These are phyloP conservation scores for Teunomyces panamensis DNA, from an alignment of 805 yeast species.

Conservation along the genomic window DNA sequence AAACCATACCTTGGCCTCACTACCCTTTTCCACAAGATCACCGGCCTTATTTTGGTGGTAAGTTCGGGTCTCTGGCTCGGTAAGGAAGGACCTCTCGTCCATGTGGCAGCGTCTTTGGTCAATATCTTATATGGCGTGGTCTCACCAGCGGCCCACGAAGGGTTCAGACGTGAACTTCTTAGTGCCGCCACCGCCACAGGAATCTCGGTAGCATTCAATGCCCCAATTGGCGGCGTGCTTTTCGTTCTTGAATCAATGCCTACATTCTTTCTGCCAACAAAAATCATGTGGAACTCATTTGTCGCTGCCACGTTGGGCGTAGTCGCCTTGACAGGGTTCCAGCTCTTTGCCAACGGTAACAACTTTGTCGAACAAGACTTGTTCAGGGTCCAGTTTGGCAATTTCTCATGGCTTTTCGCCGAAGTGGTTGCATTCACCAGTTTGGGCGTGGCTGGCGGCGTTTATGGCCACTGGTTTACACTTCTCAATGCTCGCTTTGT, in stretches of 20 bases:
- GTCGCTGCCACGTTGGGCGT: slow-evolving; percentile 75
- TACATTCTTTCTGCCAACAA: slow-evolving; percentile 59
- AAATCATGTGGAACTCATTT: slow-evolving; percentile 79
- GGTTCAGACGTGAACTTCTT: slow-evolving; percentile 60
- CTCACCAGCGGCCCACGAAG: slow-evolving; percentile 43
- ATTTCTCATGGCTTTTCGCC: slow-evolving; percentile 67
- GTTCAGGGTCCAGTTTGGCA: slow-evolving; percentile 63
- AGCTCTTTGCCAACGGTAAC: slow-evolving; percentile 37
- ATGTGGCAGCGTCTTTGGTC: slow-evolving; percentile 62
- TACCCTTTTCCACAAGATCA: slow-evolving; percentile 53
- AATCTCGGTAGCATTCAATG: slow-evolving; percentile 77
- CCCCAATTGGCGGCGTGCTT: slow-evolving; percentile 86
- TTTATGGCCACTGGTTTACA: slow-evolving; percentile 56
- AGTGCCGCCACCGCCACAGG: slow-evolving; percentile 83
- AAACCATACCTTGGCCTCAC: slow-evolving; percentile 48
- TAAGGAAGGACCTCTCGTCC: slow-evolving; percentile 84
- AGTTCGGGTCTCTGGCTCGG: slow-evolving; percentile 83
- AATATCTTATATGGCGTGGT: slow-evolving; percentile 35
- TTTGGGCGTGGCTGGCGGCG: slow-evolving; percentile 69
- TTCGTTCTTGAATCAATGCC: slow-evolving; percentile 71
- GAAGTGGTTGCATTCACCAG: slow-evolving; percentile 72
- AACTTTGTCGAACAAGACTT: slow-evolving; percentile 45
- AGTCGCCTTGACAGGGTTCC: slow-evolving; percentile 48
- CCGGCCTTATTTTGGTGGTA: slow-evolving; percentile 61
- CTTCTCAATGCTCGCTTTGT: slow-evolving; percentile 39